These are phyloP conservation scores for Podospora fimiseda DNA, from an alignment of 495 filamentous ascomycete species.

Conservation along the genomic window DNA sequence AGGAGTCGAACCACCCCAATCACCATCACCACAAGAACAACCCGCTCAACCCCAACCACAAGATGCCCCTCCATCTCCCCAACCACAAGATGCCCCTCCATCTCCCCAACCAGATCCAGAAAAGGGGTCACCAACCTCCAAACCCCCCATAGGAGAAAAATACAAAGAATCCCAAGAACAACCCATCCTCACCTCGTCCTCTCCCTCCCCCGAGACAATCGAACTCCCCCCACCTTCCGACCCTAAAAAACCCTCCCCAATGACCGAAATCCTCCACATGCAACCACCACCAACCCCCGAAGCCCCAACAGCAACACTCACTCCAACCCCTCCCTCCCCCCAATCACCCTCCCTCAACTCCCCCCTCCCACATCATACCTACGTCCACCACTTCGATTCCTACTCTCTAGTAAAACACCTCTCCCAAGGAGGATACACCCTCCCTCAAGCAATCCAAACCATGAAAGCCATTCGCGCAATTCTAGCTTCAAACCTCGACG, in stretches of 20 bases:
- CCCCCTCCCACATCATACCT: conserved; percentile 48
- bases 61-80: conserved; percentile 10
- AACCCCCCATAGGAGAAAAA: not conserved
- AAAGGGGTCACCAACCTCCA: conserved; percentile 7
- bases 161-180: not conserved
- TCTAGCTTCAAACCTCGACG: conserved; percentile 68
- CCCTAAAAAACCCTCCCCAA: conserved; percentile 38
- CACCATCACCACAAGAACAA: conserved; percentile 4
- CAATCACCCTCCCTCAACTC: conserved; percentile 34
- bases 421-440: conserved; percentile 58
- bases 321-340: conserved; percentile 6
- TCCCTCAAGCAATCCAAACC: conserved; percentile 62
- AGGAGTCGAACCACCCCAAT: conserved; percentile 49
- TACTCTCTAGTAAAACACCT: conserved; percentile 79
- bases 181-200: not conserved
- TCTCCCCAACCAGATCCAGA: conserved; percentile 9
- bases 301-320: not conserved
- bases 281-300: conserved; percentile 33
- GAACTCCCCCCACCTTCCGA: conserved; percentile 19
- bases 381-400: conserved; percentile 95
- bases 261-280: conserved; percentile 61
- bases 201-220: conserved; percentile 7
- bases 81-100: no score
- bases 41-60: conserved; percentile 8
- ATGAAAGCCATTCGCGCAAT: conserved; percentile 85